Evolutionary conservation across 306 rosid species (phyloP).

Genomic region (Heteromeles arbutifolia): DNA sequence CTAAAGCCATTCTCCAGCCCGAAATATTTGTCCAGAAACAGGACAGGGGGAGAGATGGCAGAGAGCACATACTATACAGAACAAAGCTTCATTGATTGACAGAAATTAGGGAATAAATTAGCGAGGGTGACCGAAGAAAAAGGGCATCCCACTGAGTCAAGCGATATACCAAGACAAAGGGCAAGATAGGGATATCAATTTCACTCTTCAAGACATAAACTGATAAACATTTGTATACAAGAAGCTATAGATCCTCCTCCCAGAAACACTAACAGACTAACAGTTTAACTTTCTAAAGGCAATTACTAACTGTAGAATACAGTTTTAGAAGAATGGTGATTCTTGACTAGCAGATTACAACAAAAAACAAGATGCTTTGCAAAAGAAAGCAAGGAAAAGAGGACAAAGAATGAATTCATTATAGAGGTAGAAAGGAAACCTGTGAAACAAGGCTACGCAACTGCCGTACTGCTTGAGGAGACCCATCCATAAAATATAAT

Average conservation of each 20-base stretch:
- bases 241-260: neutral
- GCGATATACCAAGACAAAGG: neutral
- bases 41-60: neutral
- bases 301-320: neutral
- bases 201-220: neutral
- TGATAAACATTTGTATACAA: neutral
- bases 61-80: neutral
- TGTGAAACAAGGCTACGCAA: conserved; percentile 94
- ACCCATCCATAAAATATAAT: conserved; percentile 89
- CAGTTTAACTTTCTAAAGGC: neutral
- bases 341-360: neutral
- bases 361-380: conserved; percentile 12
- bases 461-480: conserved; percentile 98
- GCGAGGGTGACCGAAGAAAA: neutral
- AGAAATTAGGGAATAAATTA: neutral
- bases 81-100: neutral
- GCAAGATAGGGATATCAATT: neutral
- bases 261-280: neutral
- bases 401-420: neutral
- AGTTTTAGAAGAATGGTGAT: neutral
- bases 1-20: neutral
- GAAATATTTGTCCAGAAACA: neutral
- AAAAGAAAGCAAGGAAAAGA: neutral
- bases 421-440: conserved; percentile 36
- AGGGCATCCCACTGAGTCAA: neutral